These are phyloP conservation scores for Globisporangium cederbergense DNA, from an alignment of 352 stramenopile genomes.

Conservation along the genomic window DNA sequence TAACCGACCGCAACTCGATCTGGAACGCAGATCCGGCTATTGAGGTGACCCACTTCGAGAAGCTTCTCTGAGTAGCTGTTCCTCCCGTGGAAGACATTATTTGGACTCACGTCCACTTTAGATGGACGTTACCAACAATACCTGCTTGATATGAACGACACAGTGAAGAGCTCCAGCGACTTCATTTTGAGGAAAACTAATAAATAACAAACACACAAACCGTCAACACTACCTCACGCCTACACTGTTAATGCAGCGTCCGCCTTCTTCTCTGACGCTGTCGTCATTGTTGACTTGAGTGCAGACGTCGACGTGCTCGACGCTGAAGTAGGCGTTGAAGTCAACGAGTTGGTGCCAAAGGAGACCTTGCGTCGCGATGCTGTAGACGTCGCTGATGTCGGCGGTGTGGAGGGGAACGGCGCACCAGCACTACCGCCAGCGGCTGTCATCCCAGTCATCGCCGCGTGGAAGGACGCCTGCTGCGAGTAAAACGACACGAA, in stretches of 20 bases:
- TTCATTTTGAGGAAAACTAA: not conserved
- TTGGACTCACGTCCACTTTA: not conserved
- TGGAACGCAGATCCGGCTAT: not conserved
- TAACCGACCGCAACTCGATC: not conserved
- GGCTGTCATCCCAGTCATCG: constrained; percentile 14
- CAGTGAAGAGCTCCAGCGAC: not conserved
- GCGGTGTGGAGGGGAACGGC: constrained; percentile 1
- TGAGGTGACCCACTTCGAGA: constrained; percentile 2
- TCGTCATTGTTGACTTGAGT: not conserved
- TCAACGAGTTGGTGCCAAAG: not conserved
- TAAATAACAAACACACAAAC: constrained; percentile 9
- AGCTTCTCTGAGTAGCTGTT: constrained; percentile 2
- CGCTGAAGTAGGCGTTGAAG: not conserved
- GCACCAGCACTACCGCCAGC: not conserved
- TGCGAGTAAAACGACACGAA: constrained; percentile 62
- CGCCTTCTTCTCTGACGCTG: not conserved
- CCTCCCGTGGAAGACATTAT: not conserved
- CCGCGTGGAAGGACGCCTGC: constrained; percentile 36
- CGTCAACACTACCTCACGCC: not conserved
- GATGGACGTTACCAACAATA: not conserved
- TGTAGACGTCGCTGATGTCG: not conserved
- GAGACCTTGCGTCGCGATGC: constrained; percentile 5
- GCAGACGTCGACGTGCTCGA: not conserved
- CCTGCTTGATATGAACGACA: not conserved
- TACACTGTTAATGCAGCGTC: constrained; percentile 4